Evolutionary conservation across 1,139 yeast species (phyloP).

Genomic region (Suhomyces atakaporum): DNA sequence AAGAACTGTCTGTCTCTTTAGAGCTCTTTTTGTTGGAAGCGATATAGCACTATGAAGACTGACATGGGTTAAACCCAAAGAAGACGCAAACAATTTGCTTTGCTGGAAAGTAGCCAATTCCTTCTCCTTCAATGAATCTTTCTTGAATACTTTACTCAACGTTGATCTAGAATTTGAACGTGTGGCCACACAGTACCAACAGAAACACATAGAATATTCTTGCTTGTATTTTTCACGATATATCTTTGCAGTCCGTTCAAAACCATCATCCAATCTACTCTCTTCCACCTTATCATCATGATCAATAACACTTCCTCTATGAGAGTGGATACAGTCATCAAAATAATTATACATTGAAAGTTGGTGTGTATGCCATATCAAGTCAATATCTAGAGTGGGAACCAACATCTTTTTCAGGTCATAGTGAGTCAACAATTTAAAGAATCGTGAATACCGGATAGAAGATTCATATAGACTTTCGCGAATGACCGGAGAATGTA

Average conservation of each 20-base stretch:
- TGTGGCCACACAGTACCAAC: constrained; percentile 26
- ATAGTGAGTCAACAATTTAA: constrained; percentile 20
- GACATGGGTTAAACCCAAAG: constrained; percentile 20
- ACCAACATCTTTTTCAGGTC: constrained; percentile 22
- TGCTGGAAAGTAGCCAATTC: neutral
- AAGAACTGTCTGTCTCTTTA: constrained; percentile 2
- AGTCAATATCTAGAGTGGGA: constrained; percentile 43
- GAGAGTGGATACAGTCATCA: constrained; percentile 19
- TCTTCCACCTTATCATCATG: constrained; percentile 33
- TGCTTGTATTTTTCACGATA: constrained; percentile 22
- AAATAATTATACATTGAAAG: constrained; percentile 28
- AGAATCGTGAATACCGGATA: constrained; percentile 29
- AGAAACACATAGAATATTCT: constrained; percentile 30
- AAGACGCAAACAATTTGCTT: constrained; percentile 7
- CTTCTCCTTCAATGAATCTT: constrained; percentile 1
- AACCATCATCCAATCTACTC: constrained; percentile 21
- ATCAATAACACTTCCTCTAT: constrained; percentile 21
- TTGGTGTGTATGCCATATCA: constrained; percentile 46
- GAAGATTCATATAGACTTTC: constrained; percentile 24
- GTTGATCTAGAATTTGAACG: constrained; percentile 12
- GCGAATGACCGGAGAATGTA: constrained; percentile 23
- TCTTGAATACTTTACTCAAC: constrained; percentile 13
- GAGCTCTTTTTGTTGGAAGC: constrained; percentile 14
- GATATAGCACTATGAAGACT: constrained; percentile 22
- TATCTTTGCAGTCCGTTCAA: constrained; percentile 22